Conservation (phyloP, 2,329 filamentous ascomycete species). For the Furcasterigmium sp. region DNA sequence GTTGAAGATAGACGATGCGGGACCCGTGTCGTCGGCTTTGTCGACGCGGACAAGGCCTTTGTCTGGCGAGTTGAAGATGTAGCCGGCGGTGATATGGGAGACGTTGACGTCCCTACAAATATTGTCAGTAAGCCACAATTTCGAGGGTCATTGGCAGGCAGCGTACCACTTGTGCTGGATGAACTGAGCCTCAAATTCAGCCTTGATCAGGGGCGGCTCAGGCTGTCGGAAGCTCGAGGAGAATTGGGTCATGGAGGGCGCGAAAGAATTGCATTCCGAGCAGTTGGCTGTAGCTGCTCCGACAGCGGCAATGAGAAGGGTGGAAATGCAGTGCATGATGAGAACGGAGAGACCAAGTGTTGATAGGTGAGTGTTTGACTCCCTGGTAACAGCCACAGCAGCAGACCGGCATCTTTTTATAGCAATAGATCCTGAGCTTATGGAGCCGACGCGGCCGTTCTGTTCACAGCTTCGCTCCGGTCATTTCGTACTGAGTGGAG, state of each 20-base stretch:
- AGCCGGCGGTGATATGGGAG: constrained; percentile 30
- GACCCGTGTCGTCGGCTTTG: constrained; percentile 20
- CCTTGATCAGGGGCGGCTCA: constrained; percentile 21
- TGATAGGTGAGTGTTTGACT: no score
- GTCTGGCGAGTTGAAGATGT: constrained; percentile 26
- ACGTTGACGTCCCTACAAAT: constrained; percentile 26
- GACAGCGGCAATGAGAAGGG: background rate
- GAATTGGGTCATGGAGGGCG: constrained; percentile 19
- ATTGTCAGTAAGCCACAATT: background rate
- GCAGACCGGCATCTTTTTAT: no score
- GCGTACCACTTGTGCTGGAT: constrained; percentile 32
- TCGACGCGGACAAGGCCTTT: constrained; percentile 21
- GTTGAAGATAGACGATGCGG: constrained; percentile 26
- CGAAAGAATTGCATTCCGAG: constrained; percentile 17
- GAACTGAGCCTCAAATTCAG: constrained; percentile 25
- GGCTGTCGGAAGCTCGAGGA: constrained; percentile 25
- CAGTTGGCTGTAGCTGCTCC: background rate
- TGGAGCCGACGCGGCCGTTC: no score
- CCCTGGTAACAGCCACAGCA: no score
- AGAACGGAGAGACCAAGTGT: no score
- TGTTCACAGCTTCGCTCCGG: no score
- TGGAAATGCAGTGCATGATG: background rate
- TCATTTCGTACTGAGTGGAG: no score
- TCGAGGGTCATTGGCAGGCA: no score
- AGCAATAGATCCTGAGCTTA: no score